Evolutionary conservation across 345 rosid genomes (phyloP), one percentile per base, ranked within the genome.

Genomic region (Aurinia saxatilis): DNA sequence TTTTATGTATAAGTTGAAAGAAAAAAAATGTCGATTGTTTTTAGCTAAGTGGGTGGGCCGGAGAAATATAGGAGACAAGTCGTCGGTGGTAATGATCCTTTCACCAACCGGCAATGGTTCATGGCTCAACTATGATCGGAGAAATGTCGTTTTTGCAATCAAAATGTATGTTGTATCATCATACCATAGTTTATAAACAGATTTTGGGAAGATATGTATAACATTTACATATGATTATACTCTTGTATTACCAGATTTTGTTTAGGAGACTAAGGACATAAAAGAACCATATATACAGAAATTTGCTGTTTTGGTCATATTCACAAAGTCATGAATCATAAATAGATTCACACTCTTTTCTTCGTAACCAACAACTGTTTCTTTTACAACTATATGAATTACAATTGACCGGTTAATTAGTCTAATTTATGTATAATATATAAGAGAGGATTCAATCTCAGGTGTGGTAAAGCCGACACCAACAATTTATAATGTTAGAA

Each of bases 81-180:
- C 74, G 68, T 70, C 74, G 74, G 74, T 70, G 68, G 63, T 21
- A 70, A 62, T 55, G 52, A 62, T 54, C 68, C 68, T 70, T 62
- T 50, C 68, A 70, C 74, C 74, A 70, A 70, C 74, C 74, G 74
- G 74, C 74, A 70, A 61, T 62, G 57, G 68, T 70, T 70, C 68
- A 70, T 70, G 57, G 45, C 36, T 44, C 49, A 16, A 35, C 73
- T 60, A 9, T 60, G 59, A 59, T 67, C 60, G 36, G 52, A 34
- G 19, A 58, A 21, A 59, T 54, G 62, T 65, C 70, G 62, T 53
- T 53, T 54, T 65, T 13, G 36, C 0, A 34, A 16, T 27, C 23
- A 21, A 42, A 53, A 35, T 48, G 7, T 50, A 50, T 25, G 15
- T 50, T 58, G 15, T 58, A 11, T 39, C 30, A 15, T 35, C 7